Percentiles rank a stretch among this genome's conserved stretches.
Evolutionary conservation across 176 grass and related monocot species (phyloP).

Genomic region (Oryza australiensis): DNA sequence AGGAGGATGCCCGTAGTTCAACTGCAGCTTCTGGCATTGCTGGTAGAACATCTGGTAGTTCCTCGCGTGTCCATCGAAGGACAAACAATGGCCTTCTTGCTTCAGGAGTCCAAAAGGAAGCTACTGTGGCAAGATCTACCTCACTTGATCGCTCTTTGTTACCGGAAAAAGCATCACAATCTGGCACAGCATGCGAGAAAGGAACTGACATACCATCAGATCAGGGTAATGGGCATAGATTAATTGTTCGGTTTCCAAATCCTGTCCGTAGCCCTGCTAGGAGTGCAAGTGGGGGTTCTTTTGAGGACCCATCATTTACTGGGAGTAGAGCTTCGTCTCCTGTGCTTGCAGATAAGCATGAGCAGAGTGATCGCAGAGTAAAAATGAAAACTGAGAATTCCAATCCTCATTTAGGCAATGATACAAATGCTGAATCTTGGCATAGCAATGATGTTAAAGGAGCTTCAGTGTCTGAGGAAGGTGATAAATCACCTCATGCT

Average conservation of each 20-base stretch:
- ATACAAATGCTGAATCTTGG: slow-evolving; percentile 58
- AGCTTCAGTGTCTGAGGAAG: slow-evolving; percentile 50
- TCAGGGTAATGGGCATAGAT: slow-evolving; percentile 55
- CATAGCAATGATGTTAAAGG: slow-evolving; percentile 69
- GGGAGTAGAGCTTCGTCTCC: slow-evolving; percentile 56
- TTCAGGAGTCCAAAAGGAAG: slow-evolving; percentile 67
- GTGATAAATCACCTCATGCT: slow-evolving; percentile 55
- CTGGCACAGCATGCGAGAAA: slow-evolving; percentile 63
- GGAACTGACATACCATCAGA: slow-evolving; percentile 43
- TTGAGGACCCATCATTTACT: slow-evolving; percentile 61
- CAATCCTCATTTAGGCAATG: slow-evolving; percentile 34
- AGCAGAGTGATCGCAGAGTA: slow-evolving; percentile 58
- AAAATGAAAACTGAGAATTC: slow-evolving; percentile 57
- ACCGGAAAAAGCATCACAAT: slow-evolving; percentile 58
- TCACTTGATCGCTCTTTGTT: slow-evolving; percentile 45
- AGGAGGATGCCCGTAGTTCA: slow-evolving; percentile 79
- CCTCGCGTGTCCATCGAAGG: slow-evolving; percentile 60
- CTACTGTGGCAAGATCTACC: slow-evolving; percentile 42
- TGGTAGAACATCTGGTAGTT: slow-evolving; percentile 59
- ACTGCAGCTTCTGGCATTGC: slow-evolving; percentile 68
- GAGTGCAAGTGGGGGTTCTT: slow-evolving; percentile 54
- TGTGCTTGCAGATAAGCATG: slow-evolving; percentile 60
- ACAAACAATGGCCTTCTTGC: slow-evolving; percentile 46
- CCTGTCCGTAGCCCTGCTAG: slow-evolving; percentile 64
- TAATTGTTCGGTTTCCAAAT: slow-evolving; percentile 77